These are phyloP conservation scores for Alternaria infectoria DNA, from an alignment of 2,329 filamentous ascomycete species.

Conservation along the genomic window DNA sequence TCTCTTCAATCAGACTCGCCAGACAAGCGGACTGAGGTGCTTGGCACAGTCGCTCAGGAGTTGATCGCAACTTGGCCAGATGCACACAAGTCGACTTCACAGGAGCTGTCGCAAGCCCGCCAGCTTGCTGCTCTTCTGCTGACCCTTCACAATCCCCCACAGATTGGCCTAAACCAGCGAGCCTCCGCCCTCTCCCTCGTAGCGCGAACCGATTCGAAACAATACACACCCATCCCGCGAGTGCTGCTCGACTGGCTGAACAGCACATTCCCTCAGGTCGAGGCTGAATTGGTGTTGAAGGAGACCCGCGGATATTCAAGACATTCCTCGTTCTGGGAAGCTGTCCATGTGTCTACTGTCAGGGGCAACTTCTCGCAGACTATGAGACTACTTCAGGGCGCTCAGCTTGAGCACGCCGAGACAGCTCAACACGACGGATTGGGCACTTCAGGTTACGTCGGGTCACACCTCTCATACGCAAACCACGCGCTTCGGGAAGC, in stretches of 20 bases:
- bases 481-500: slow-evolving; percentile 73
- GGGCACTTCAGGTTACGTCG: slow-evolving; percentile 72
- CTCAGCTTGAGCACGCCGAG: slow-evolving; percentile 78
- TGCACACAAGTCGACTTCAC: slow-evolving; percentile 49
- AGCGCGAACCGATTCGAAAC: slow-evolving; percentile 26
- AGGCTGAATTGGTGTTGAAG: slow-evolving; percentile 68
- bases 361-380: slow-evolving; percentile 75
- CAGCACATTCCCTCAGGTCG: slow-evolving; percentile 70
- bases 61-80: slow-evolving; percentile 59
- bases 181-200: slow-evolving; percentile 34
- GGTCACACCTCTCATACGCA: slow-evolving; percentile 78
- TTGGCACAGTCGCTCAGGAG: slow-evolving; percentile 38
- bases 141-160: slow-evolving; percentile 71
- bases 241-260: slow-evolving; percentile 85
- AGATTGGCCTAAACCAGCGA: slow-evolving; percentile 29
- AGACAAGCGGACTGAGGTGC: slow-evolving; percentile 35
- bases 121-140: slow-evolving; percentile 81
- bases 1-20: slow-evolving; percentile 41
- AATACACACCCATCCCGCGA: slow-evolving; percentile 68
- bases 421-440: slow-evolving; percentile 68
- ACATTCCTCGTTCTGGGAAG: slow-evolving; percentile 84
- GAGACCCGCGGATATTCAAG: slow-evolving; percentile 75
- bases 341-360: slow-evolving; percentile 71
- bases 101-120: slow-evolving; percentile 72
- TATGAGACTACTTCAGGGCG: slow-evolving; percentile 71